Conservation (phyloP, 331 rosid species). For the Prunus yedoensis region DNA sequence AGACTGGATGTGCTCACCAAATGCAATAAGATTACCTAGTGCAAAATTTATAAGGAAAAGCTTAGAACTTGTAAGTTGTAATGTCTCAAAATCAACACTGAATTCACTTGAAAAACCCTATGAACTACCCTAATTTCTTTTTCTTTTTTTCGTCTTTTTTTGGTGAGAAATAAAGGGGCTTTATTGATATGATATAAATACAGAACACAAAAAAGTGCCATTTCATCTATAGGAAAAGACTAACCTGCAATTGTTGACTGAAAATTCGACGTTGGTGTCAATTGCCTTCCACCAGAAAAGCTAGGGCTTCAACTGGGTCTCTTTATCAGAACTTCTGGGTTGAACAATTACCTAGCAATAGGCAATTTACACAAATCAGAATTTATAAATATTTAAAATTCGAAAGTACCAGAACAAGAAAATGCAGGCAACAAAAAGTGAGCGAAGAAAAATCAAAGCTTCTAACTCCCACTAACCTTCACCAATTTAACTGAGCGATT, state of each 20-base stretch:
- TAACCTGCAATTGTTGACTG: background rate
- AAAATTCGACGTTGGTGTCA: background rate
- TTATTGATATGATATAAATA: background rate
- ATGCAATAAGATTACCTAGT: no score
- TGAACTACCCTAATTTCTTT: background rate
- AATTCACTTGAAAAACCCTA: background rate
- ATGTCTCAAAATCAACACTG: background rate
- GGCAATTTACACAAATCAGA: background rate
- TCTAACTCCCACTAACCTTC: background rate
- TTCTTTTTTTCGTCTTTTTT: background rate
- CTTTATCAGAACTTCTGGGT: background rate
- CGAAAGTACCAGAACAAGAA: background rate
- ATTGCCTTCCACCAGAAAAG: background rate
- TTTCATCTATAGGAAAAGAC: background rate
- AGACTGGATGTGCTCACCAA: background rate
- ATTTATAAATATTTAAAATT: background rate
- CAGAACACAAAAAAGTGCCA: background rate
- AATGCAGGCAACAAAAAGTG: background rate
- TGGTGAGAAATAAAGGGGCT: background rate
- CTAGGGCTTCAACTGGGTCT: no score
- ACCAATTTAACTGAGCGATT: background rate
- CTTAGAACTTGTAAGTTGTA: background rate
- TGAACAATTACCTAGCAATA: background rate
- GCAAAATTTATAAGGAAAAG: background rate
- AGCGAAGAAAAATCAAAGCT: background rate